phyloP scores from a whole-genome alignment of 352 stramenopile species.

The Halophytophthora batemanensis region DNA sequence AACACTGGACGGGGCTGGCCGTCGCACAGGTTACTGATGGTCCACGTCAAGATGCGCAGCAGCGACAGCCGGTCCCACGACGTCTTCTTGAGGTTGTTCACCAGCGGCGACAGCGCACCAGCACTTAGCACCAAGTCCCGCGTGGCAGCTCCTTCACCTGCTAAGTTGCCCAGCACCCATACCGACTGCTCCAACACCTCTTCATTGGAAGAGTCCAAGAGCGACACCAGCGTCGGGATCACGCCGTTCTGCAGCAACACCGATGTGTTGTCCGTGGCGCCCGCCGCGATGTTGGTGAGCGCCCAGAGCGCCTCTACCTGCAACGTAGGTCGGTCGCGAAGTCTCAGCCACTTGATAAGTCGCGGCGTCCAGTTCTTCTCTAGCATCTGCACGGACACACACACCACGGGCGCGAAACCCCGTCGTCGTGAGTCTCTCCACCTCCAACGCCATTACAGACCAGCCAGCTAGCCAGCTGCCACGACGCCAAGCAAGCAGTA shows the following conservation, averaged over 20 bases:
- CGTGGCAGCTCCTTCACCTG: conserved; percentile 85
- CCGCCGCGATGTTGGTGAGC: conserved; percentile 94
- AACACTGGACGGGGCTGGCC: conserved; percentile 87
- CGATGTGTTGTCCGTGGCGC: conserved; percentile 89
- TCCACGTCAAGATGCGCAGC: conserved; percentile 91
- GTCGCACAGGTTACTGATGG: conserved; percentile 92
- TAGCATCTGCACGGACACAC: conserved; percentile 52
- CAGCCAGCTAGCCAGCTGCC: background rate
- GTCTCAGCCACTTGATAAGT: conserved; percentile 81
- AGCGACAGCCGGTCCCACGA: conserved; percentile 80
- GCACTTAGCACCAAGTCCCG: conserved; percentile 87
- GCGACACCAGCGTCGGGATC: conserved; percentile 88
- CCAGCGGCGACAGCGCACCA: conserved; percentile 77
- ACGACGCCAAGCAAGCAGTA: conserved; percentile 16
- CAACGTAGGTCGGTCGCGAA: conserved; percentile 74
- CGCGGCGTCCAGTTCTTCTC: conserved; percentile 88
- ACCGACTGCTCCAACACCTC: conserved; percentile 93
- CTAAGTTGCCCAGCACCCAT: conserved; percentile 92
- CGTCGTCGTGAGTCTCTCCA: conserved; percentile 6
- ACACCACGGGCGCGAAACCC: background rate
- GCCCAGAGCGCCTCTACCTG: conserved; percentile 94
- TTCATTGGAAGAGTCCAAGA: conserved; percentile 89
- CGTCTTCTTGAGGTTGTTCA: conserved; percentile 89
- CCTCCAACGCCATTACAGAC: background rate
- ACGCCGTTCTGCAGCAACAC: conserved; percentile 91